Evolutionary conservation across 768 basidiomycete species (phyloP).

Genomic region (Pholiota microspora): DNA sequence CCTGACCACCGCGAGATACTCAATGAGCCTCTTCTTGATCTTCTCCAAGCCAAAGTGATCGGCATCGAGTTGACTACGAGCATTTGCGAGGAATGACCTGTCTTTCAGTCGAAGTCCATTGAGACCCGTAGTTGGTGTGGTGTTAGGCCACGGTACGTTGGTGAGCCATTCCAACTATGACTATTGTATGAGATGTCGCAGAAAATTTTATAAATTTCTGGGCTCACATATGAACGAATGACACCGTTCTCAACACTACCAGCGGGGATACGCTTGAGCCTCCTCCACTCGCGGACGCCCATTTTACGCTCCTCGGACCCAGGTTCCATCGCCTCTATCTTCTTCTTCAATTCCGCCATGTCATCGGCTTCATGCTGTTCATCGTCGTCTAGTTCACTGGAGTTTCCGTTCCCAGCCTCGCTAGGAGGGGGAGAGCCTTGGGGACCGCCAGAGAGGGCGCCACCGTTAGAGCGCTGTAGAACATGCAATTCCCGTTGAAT

Average conservation of each 20-base stretch:
- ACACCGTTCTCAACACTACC: constrained; percentile 92
- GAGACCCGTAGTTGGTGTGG: constrained; percentile 21
- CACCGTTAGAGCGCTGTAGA: constrained; percentile 36
- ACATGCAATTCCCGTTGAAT: constrained; percentile 74
- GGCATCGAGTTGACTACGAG: constrained; percentile 78
- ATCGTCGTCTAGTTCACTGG: constrained; percentile 45
- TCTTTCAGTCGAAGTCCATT: constrained; percentile 35
- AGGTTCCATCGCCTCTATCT: constrained; percentile 70
- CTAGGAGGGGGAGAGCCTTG: constrained; percentile 18
- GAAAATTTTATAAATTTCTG: constrained; percentile 1
- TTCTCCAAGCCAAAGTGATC: constrained; percentile 93
- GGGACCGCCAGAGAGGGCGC: constrained; percentile 7
- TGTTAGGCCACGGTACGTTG: constrained; percentile 77
- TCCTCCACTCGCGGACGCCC: constrained; percentile 78
- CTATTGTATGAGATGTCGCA: constrained; percentile 13
- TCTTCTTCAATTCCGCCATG: constrained; percentile 65
- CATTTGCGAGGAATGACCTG: constrained; percentile 60
- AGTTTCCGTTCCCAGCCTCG: constrained; percentile 3
- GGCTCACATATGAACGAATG: constrained; percentile 73
- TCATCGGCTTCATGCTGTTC: constrained; percentile 83
- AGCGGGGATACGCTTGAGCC: constrained; percentile 84
- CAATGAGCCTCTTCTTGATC: constrained; percentile 88
- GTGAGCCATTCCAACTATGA: constrained; percentile 86
- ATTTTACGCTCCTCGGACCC: constrained; percentile 82
- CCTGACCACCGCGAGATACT: constrained; percentile 87